Evolutionary conservation across 2,329 filamentous ascomycete species (phyloP).

Genomic region (Ophiocordyceps unilateralis): DNA sequence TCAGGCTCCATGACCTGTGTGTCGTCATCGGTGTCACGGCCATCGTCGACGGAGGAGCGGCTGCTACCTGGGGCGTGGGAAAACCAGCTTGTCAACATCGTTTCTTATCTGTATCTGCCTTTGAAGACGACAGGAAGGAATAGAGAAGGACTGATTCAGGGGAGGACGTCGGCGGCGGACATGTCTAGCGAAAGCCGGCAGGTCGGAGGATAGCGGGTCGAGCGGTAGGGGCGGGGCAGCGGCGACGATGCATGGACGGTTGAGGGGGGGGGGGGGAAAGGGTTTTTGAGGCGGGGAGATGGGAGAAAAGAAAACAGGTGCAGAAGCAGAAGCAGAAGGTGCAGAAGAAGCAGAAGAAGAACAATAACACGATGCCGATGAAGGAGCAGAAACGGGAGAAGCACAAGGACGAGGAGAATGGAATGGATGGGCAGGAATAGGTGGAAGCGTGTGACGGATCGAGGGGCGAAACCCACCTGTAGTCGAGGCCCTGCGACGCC

Average conservation of each 20-base stretch:
- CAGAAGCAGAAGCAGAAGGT: too few relatives aligned
- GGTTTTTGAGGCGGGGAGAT: too few relatives aligned
- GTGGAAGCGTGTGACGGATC: background rate
- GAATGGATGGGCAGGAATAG: slow-evolving; percentile 3
- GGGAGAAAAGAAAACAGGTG: too few relatives aligned
- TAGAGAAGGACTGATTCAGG: slow-evolving; percentile 1
- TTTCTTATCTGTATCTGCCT: background rate
- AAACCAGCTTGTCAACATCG: slow-evolving; percentile 26
- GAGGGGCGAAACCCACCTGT: slow-evolving; percentile 9
- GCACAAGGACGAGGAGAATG: background rate
- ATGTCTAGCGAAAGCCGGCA: background rate
- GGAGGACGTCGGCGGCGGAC: background rate
- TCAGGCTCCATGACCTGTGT: slow-evolving; percentile 76
- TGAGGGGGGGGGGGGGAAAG: background rate
- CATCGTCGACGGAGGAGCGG: slow-evolving; percentile 41
- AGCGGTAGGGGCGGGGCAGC: background rate
- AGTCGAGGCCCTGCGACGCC: slow-evolving; percentile 14
- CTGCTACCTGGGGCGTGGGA: slow-evolving; percentile 24
- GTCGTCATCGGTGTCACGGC: slow-evolving; percentile 39
- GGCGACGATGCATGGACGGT: background rate
- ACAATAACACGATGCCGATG: background rate
- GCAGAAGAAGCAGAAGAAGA: too few relatives aligned
- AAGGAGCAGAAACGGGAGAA: background rate
- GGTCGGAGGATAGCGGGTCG: background rate
- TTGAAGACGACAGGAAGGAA: background rate